phyloP scores from a whole-genome alignment of 345 rosid genomes.

The Atalantia buxifolia region DNA sequence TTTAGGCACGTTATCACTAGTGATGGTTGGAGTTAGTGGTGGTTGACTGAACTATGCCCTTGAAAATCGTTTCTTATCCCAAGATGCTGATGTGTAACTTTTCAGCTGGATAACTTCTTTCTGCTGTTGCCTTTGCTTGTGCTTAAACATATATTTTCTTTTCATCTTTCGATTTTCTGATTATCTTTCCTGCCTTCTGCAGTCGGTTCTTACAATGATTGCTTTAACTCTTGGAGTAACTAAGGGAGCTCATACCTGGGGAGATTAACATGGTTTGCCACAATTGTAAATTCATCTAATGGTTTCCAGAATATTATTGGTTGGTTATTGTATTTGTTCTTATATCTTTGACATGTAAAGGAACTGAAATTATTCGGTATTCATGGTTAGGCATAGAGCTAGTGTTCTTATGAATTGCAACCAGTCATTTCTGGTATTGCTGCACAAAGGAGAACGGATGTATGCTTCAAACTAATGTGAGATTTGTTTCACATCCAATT shows the following conservation, averaged over 20 bases:
- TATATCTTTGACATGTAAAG: background rate
- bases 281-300: background rate
- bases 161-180: background rate
- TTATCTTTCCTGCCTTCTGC: constrained; percentile 12
- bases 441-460: background rate
- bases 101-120: background rate
- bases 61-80: background rate
- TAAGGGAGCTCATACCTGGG: constrained; percentile 51
- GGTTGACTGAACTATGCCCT: background rate
- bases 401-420: background rate
- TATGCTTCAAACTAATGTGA: no score
- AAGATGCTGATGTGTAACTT: background rate
- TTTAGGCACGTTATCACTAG: background rate
- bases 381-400: background rate
- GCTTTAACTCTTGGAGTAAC: constrained; percentile 59
- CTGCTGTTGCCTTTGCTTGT: background rate
- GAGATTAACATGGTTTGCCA: constrained; percentile 5
- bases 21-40: background rate
- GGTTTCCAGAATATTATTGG: constrained; percentile 3
- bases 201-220: constrained; percentile 59
- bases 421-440: background rate
- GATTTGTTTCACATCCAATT: no score
- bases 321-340: background rate
- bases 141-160: background rate
- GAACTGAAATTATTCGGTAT: background rate